Evolutionary conservation across 2,329 filamentous ascomycete genomes (phyloP).

Genomic region (Teratosphaeria nubilosa): DNA sequence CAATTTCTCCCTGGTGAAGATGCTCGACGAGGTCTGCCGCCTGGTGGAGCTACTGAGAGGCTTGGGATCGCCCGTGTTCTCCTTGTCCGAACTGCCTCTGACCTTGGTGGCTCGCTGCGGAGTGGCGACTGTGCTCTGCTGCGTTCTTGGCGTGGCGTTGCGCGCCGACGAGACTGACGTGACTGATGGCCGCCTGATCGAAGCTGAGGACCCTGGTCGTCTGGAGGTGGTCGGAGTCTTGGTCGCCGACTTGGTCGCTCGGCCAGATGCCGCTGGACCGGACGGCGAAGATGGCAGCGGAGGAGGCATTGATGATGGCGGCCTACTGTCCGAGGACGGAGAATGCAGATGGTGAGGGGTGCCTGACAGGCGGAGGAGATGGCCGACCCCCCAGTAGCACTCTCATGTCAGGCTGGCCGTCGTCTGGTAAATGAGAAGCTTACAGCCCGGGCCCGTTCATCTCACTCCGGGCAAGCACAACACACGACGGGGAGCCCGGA

Average conservation of each 20-base stretch:
- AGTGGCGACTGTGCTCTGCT: slow-evolving; percentile 1
- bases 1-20: slow-evolving; percentile 15
- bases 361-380: background rate
- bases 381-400: background rate
- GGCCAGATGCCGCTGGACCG: background rate
- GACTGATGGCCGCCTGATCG: background rate
- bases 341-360: background rate
- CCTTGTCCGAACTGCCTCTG: slow-evolving; percentile 18
- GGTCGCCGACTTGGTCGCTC: background rate
- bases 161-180: background rate
- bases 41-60: slow-evolving; percentile 1
- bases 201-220: background rate
- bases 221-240: background rate
- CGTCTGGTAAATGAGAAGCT: background rate
- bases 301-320: background rate
- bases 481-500: background rate
- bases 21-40: slow-evolving; percentile 9
- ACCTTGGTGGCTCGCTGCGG: slow-evolving; percentile 11
- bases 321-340: background rate
- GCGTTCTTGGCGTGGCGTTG: background rate
- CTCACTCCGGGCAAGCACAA: background rate
- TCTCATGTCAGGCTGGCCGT: background rate
- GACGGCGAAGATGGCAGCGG: background rate
- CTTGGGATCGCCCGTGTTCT: slow-evolving; percentile 9
- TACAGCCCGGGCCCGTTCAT: background rate